A percentile compares a stretch with the other conserved stretches of the same genome.
Evolutionary conservation across 2,329 filamentous ascomycete genomes (phyloP).

Genomic region (Cadophora sp.): DNA sequence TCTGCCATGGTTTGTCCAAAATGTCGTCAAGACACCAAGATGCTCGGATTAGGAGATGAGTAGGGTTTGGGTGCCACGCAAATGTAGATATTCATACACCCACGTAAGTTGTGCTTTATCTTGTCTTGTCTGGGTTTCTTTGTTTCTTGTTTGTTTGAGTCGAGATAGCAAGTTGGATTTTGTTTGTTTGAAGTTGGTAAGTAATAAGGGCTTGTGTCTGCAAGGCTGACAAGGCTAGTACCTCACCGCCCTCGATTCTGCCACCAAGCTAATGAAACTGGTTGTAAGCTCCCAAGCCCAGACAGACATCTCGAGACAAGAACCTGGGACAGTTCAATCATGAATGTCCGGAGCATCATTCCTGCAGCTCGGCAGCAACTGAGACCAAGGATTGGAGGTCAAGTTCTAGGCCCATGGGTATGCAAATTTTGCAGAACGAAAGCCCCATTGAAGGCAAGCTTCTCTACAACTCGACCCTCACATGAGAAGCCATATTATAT

Average conservation of each 20-base stretch:
- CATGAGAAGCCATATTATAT: constrained; percentile 85
- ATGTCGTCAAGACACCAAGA: neutral
- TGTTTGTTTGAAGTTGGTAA: constrained; percentile 8
- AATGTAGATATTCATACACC: neutral
- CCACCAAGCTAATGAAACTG: constrained; percentile 19
- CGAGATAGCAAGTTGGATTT: neutral
- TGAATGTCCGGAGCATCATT: constrained; percentile 35
- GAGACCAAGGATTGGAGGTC: constrained; percentile 18
- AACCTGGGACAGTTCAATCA: constrained; percentile 18
- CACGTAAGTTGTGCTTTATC: too few species aligned
- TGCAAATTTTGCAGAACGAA: constrained; percentile 38
- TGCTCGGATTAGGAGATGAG: neutral
- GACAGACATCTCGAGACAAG: neutral
- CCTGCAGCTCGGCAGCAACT: constrained; percentile 32
- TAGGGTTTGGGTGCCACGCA: neutral
- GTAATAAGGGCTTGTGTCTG: neutral
- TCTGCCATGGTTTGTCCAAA: constrained; percentile 44
- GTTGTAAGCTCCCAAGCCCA: neutral
- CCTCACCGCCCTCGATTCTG: constrained; percentile 3
- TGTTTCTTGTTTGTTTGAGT: neutral
- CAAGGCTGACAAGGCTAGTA: constrained; percentile 9
- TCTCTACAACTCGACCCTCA: constrained; percentile 32
- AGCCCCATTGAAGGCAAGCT: constrained; percentile 17
- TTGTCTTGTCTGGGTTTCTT: neutral
- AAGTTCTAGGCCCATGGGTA: constrained; percentile 34